Evolutionary conservation across 2,329 filamentous ascomycete genomes (phyloP).

Genomic region (Hymenoscyphus fructigenus): DNA sequence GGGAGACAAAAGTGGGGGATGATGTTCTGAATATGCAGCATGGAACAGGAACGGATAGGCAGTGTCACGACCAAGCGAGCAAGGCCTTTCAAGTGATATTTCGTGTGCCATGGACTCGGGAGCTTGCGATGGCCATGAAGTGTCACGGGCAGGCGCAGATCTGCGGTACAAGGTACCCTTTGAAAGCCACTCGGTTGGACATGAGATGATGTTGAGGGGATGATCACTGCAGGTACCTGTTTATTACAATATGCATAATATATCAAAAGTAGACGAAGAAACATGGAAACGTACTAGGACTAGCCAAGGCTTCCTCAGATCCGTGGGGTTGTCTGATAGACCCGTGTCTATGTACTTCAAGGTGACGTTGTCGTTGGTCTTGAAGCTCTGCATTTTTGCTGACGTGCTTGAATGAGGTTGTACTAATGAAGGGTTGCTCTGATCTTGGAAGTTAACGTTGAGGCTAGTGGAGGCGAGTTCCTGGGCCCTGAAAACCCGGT

Average conservation of each 20-base stretch:
- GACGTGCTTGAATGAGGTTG: background rate
- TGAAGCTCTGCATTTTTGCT: constrained; percentile 23
- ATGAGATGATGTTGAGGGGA: background rate
- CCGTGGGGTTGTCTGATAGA: background rate
- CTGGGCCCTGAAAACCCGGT: too few relatives aligned
- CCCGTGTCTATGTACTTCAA: constrained; percentile 31
- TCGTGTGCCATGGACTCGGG: background rate
- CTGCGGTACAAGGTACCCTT: background rate
- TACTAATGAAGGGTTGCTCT: background rate
- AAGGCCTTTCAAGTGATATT: background rate
- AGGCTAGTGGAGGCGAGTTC: background rate
- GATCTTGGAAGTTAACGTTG: background rate
- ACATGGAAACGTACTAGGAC: constrained; percentile 26
- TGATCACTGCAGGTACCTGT: background rate
- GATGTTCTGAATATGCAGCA: constrained; percentile 2
- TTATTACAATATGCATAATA: constrained; percentile 1
- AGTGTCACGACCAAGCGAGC: background rate
- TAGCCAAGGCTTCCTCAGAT: constrained; percentile 20
- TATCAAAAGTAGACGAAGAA: background rate
- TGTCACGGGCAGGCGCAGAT: background rate
- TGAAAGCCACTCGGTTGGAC: background rate
- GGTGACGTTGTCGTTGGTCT: constrained; percentile 26
- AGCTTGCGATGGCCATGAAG: background rate
- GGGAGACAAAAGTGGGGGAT: constrained; percentile 1
- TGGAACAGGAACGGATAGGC: background rate